Percentiles rank a stretch among this genome's conserved stretches.
Evolutionary conservation across 1,284 basidiomycete species (phyloP).

Genomic region (Tausonia pullulans): DNA sequence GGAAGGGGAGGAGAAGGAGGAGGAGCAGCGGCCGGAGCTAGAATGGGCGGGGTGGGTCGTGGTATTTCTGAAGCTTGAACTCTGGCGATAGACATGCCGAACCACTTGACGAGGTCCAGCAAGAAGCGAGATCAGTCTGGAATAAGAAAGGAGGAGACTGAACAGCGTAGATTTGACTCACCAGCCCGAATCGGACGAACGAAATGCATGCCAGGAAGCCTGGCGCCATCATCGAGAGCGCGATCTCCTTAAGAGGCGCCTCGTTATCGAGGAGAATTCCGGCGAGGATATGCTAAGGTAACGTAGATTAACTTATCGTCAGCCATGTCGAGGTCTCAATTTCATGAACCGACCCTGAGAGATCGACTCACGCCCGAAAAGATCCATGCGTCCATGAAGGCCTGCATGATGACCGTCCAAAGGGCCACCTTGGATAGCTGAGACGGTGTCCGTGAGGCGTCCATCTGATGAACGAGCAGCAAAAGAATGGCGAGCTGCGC

Average conservation of each 20-base stretch:
- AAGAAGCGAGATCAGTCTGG: too few relatives aligned
- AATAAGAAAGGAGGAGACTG: neutral
- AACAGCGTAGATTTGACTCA: neutral
- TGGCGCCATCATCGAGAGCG: slow-evolving; percentile 7
- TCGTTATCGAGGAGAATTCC: slow-evolving; percentile 8
- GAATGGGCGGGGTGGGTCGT: neutral
- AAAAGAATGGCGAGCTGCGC: neutral
- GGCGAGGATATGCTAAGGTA: slow-evolving; percentile 7
- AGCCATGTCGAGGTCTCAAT: neutral
- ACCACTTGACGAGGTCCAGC: neutral
- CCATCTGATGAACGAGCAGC: slow-evolving; percentile 2
- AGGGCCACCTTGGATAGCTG: slow-evolving; percentile 9
- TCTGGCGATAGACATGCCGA: neutral
- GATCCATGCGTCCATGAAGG: slow-evolving; percentile 2
- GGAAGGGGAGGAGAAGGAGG: neutral
- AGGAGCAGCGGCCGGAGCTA: neutral
- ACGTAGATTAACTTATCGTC: neutral
- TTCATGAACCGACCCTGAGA: neutral
- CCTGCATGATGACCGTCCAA: slow-evolving; percentile 1
- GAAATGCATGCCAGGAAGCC: slow-evolving; percentile 4
- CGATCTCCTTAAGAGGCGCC: neutral
- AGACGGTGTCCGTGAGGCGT: neutral
- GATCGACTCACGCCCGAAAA: neutral
- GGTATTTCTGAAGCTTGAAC: neutral
- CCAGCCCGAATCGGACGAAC: slow-evolving; percentile 3